Conservation (phyloP, 805 yeast genomes). For the Ogataea ramenticola region DNA sequence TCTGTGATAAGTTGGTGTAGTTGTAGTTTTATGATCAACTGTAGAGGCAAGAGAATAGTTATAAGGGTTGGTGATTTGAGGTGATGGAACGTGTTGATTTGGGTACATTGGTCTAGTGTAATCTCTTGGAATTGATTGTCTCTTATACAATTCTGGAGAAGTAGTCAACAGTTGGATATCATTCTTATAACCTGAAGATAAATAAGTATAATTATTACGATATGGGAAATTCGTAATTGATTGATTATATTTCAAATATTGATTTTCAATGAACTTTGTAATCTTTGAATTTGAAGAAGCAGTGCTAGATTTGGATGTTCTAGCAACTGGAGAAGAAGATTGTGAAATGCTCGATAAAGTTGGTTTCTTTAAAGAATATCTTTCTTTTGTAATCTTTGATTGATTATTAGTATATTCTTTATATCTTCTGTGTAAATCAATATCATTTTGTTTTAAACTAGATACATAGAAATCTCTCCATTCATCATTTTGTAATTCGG, state of each 20-base stretch:
- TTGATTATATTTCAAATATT: constrained; percentile 12
- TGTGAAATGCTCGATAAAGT: not conserved
- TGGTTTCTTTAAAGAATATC: not conserved
- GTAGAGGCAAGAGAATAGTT: constrained; percentile 22
- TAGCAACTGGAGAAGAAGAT: not conserved
- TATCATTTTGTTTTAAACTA: constrained; percentile 35
- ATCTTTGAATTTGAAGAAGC: constrained; percentile 10
- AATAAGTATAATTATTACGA: constrained; percentile 45
- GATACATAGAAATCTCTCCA: constrained; percentile 36
- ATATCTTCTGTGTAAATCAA: constrained; percentile 30
- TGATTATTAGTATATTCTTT: constrained; percentile 25
- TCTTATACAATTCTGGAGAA: constrained; percentile 39
- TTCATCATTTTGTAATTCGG: constrained; percentile 29
- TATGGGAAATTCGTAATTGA: constrained; percentile 40
- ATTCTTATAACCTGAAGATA: constrained; percentile 38
- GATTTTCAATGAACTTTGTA: constrained; percentile 18
- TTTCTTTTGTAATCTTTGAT: not conserved
- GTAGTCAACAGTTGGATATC: constrained; percentile 44
- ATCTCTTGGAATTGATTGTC: constrained; percentile 17
- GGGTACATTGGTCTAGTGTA: constrained; percentile 14
- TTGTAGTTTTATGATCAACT: constrained; percentile 4
- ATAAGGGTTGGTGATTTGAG: constrained; percentile 16
- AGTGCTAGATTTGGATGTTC: not conserved
- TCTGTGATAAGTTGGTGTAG: constrained; percentile 4
- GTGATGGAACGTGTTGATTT: not conserved